Base-by-base conservation (phyloP, 2,329 filamentous ascomycete genomes). In the Aureobasidium sp. region DNA sequence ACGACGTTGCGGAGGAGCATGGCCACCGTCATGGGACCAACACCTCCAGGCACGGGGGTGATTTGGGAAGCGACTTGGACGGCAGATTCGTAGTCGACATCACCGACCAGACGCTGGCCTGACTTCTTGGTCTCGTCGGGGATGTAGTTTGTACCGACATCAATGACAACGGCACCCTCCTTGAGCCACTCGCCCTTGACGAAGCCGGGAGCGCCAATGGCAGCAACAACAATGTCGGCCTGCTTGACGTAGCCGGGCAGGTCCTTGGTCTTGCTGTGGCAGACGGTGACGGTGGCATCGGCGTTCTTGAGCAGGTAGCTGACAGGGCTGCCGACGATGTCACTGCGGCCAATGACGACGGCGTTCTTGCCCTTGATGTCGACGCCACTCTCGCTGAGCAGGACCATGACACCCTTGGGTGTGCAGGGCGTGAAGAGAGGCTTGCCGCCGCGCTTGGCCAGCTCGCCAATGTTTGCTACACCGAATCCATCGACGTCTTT, bases 401-500 rank as follows among this genome's bases (percentile, higher is more conserved):
- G 82, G 45, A 90, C 89, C 92, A 99, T 97, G 71, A 97, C 90
- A 71, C 94, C 94, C 79, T 97, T 93, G 58, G 94, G 94, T 1
- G 94, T 99, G 82, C 94, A 99, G 50, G 94, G 94, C 47, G 89
- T 85, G 77, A 99, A 99, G 64, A 90, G 81, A 50, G 94, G 94
- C 67, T 84, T 85, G 48, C 94, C 94, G 55, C 94, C 93, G 69
- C 91, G 87, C 83, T 99, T 99, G 69, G 94, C 92, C 68, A 99
- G 83, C 79, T 97, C 93, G 66, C 94, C 94, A 72, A 99, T 97
- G 78, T 97, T 99, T 71, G 82, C 83, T 61, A 91, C 88, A 61
- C 94, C 93, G 72, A 99, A 99, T 58, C 94, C 94, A 76, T 99
- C 94, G 57, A 99, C 94, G 79, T 99, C 94, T 78, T 99, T 99